Evolutionary conservation across 1,284 basidiomycete genomes (phyloP), one percentile per base, ranked within the genome.

Genomic region (Tremellales sp.): DNA sequence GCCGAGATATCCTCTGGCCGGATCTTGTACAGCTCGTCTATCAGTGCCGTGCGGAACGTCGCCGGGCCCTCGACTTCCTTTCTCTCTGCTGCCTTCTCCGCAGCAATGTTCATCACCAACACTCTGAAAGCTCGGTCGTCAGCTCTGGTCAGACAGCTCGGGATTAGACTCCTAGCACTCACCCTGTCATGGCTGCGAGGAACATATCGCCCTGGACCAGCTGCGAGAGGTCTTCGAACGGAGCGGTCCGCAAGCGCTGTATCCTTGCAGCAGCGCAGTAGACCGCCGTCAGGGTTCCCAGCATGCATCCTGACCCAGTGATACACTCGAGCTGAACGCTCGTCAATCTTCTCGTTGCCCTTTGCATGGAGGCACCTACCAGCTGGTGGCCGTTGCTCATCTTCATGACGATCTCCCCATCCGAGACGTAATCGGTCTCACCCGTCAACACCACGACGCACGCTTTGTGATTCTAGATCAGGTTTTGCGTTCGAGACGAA

Each of bases 261-360:
- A 76, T 66, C 67, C 77, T 78, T 3, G 84, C 82, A 1, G 81
- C 83, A 3, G 84, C 87, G 59, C 87, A 86, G 69, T 85, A 92
- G 5, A 84, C 59, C 3, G 68, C 66, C 9, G 70, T 56, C 3
- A 68, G 43, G 1, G 66, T 61, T 33, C 70, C 92, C 3, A 86
- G 80, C 66, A 94, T 83, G 65, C 93, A 97, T 1, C 93, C 92
- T 19, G 85, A 86, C 0, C 91, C 93, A 0, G 93, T 95, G 53
- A 95, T 90, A 28, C 80, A 75, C 0, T 83, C 84, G 5, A 95
- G 79, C 65, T 71, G 45, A 25, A 5, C 16, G 14, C 26, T 41
- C 14, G 37, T 12, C n/a, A n/a, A 32, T 12, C 12, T 12, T 32
- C n/a, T 32, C n/a, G 12, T 32, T 32, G 12, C n/a, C n/a, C n/a